Conservation (phyloP, 176 grass and related monocot genomes). For the Avena insularis region DNA sequence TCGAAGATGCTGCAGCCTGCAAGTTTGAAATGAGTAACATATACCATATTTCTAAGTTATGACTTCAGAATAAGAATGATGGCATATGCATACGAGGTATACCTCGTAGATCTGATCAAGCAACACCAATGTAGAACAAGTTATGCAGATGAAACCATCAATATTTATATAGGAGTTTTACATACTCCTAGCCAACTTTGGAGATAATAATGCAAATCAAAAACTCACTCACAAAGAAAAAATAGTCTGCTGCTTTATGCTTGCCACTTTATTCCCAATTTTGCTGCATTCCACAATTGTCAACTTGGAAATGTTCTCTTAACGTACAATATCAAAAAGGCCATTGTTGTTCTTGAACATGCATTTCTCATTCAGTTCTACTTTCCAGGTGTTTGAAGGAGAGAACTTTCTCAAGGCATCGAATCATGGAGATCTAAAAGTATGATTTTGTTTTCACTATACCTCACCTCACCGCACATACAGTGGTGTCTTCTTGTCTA, state of each 20-base stretch:
- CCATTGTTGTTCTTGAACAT: constrained; percentile 33
- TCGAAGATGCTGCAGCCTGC: constrained; percentile 12
- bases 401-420: constrained; percentile 29
- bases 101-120: constrained; percentile 10
- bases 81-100: constrained; percentile 24
- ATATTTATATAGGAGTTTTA: not conserved
- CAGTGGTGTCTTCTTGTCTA: constrained; percentile 6
- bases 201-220: constrained; percentile 28
- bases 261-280: constrained; percentile 44
- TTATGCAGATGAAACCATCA: constrained; percentile 17
- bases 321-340: constrained; percentile 37
- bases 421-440: not conserved
- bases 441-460: constrained; percentile 32
- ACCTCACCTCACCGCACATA: constrained; percentile 7
- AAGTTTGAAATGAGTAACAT: constrained; percentile 20
- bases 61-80: constrained; percentile 23
- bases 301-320: constrained; percentile 47
- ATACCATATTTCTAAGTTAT: constrained; percentile 14
- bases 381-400: constrained; percentile 37
- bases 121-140: constrained; percentile 20
- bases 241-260: constrained; percentile 33
- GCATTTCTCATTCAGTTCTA: constrained; percentile 31
- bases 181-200: not conserved
- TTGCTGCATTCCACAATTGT: constrained; percentile 38
- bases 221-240: constrained; percentile 43